A percentile compares a stretch with the other conserved stretches of the same genome.
Evolutionary conservation across 129 eudicot species (phyloP).

Genomic region (Apium graveolens): DNA sequence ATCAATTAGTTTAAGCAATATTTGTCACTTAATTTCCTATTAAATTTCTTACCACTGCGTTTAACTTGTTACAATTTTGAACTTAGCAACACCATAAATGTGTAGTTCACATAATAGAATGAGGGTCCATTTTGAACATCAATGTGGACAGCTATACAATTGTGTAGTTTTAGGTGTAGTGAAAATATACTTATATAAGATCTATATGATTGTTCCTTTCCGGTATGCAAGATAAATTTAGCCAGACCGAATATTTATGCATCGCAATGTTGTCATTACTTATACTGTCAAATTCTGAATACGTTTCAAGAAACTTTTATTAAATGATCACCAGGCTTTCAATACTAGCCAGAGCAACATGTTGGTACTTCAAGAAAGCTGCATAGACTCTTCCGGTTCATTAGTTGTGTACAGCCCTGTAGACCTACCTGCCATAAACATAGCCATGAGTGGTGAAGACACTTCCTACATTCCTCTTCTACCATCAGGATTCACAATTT

Average conservation of each 20-base stretch:
- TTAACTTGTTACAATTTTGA: background rate
- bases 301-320: background rate
- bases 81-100: background rate
- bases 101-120: background rate
- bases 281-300: background rate
- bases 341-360: constrained; percentile 70
- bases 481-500: constrained; percentile 71
- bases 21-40: background rate
- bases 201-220: constrained; percentile 3
- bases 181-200: background rate
- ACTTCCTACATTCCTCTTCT: constrained; percentile 64
- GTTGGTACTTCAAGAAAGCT: constrained; percentile 83
- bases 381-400: constrained; percentile 58
- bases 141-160: background rate
- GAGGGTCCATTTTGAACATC: background rate
- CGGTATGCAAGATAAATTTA: background rate
- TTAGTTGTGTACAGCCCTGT: constrained; percentile 68
- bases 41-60: background rate
- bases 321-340: constrained; percentile 37
- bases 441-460: constrained; percentile 73
- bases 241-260: background rate
- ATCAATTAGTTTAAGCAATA: background rate
- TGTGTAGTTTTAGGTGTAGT: background rate
- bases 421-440: constrained; percentile 50
- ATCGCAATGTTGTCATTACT: background rate